Conservation (phyloP, 2,329 filamentous ascomycete genomes). For the Penicillium sp. region DNA sequence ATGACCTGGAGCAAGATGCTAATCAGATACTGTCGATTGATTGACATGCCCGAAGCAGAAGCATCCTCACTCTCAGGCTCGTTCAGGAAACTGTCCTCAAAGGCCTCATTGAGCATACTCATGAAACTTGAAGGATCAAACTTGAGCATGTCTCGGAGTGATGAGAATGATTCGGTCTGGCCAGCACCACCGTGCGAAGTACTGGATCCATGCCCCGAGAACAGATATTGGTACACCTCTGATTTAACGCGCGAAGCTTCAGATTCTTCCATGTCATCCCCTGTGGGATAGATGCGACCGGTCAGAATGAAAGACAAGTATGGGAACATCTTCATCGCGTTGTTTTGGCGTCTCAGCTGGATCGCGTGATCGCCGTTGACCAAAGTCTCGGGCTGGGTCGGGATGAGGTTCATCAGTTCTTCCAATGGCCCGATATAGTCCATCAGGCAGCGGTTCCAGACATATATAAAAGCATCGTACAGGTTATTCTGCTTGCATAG, state of each 20-base stretch:
- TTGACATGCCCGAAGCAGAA: constrained; percentile 57
- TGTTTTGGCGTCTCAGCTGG: constrained; percentile 58
- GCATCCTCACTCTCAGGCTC: constrained; percentile 69
- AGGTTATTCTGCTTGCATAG: constrained; percentile 89
- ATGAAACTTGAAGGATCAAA: constrained; percentile 92
- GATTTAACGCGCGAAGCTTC: constrained; percentile 76
- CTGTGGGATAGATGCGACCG: constrained; percentile 87
- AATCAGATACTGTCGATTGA: constrained; percentile 90
- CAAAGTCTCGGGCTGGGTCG: constrained; percentile 21
- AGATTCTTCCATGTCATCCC: constrained; percentile 70
- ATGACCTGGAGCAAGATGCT: constrained; percentile 91
- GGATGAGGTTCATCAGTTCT: constrained; percentile 66
- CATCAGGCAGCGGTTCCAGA: constrained; percentile 87
- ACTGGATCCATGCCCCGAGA: constrained; percentile 67
- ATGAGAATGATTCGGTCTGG: constrained; percentile 78
- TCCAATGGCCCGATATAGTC: constrained; percentile 92
- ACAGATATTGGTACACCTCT: constrained; percentile 89
- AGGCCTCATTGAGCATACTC: constrained; percentile 94
- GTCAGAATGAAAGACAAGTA: constrained; percentile 92
- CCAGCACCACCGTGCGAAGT: constrained; percentile 33
- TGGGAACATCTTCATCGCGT: constrained; percentile 88
- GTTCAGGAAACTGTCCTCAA: constrained; percentile 92
- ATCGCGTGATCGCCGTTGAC: constrained; percentile 52
- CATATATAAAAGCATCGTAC: constrained; percentile 93
- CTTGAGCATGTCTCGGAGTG: constrained; percentile 78